phyloP scores from a whole-genome alignment of 441 rosid genomes.

The Bocquillonia castaneifolia region DNA sequence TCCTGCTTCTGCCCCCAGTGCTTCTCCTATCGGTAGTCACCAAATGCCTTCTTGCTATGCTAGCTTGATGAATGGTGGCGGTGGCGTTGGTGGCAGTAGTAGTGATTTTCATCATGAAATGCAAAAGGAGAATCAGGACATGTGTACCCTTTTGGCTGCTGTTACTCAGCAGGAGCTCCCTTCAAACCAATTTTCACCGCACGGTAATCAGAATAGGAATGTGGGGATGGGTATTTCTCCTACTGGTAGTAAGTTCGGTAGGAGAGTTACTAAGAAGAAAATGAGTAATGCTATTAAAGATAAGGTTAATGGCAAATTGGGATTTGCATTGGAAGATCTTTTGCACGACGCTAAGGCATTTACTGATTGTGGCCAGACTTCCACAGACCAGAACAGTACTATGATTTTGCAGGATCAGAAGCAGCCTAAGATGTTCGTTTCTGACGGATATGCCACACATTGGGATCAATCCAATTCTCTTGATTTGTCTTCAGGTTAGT shows the following conservation, averaged over 20 bases:
- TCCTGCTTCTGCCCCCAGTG: not conserved
- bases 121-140: conserved; percentile 30
- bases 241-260: conserved; percentile 25
- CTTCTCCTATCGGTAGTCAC: conserved; percentile 8
- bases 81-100: conserved; percentile 9
- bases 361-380: conserved; percentile 28
- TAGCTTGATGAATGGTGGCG: not conserved
- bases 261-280: conserved; percentile 18
- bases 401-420: conserved; percentile 27
- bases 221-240: conserved; percentile 17
- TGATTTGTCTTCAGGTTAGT: conserved; percentile 32
- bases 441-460: conserved; percentile 26
- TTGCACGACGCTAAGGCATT: conserved; percentile 44
- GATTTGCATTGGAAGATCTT: conserved; percentile 42
- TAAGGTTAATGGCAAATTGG: conserved; percentile 17
- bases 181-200: conserved; percentile 48
- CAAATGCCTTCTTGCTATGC: conserved; percentile 2
- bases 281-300: not conserved
- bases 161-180: conserved; percentile 54
- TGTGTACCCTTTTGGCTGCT: conserved; percentile 28
- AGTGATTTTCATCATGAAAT: conserved; percentile 27
- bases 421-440: conserved; percentile 11
- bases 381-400: conserved; percentile 29
- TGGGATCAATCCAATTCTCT: conserved; percentile 29
- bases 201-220: conserved; percentile 26